Evolutionary conservation across 164 flowering plant species (phyloP).

Genomic region (Cinnamomum chago): DNA sequence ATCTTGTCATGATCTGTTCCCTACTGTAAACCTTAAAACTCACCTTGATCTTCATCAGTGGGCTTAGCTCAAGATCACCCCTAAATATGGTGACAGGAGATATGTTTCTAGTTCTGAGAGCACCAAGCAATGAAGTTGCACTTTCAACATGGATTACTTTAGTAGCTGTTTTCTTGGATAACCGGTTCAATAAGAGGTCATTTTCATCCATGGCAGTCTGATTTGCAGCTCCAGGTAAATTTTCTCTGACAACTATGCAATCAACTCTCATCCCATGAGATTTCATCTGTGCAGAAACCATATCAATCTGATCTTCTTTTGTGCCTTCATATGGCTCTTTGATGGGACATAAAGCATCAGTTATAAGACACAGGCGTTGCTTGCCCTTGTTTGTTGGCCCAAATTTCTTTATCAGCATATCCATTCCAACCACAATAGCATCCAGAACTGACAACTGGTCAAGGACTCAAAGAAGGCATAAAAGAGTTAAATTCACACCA

Average conservation of each 20-base stretch:
- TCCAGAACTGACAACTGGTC: slow-evolving; percentile 71
- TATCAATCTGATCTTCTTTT: slow-evolving; percentile 79
- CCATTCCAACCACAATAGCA: slow-evolving; percentile 95
- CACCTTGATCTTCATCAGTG: slow-evolving; percentile 82
- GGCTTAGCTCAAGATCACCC: slow-evolving; percentile 79
- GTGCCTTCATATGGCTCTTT: slow-evolving; percentile 86
- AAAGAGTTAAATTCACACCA: not conserved
- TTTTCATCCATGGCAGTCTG: slow-evolving; percentile 56
- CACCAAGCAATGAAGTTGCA: slow-evolving; percentile 70
- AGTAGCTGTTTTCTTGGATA: slow-evolving; percentile 51
- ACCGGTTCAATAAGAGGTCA: slow-evolving; percentile 51
- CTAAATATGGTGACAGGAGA: slow-evolving; percentile 83
- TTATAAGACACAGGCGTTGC: slow-evolving; percentile 87
- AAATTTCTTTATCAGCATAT: slow-evolving; percentile 86
- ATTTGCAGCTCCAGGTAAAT: slow-evolving; percentile 31
- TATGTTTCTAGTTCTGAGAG: slow-evolving; percentile 73
- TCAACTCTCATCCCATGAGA: slow-evolving; percentile 79
- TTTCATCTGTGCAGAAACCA: slow-evolving; percentile 67
- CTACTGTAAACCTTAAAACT: slow-evolving; percentile 11
- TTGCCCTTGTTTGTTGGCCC: slow-evolving; percentile 79
- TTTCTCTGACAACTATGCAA: slow-evolving; percentile 58
- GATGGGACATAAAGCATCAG: slow-evolving; percentile 56
- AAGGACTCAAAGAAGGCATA: slow-evolving; percentile 36
- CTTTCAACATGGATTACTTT: slow-evolving; percentile 64
- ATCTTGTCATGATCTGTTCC: not conserved